Base-by-base conservation (phyloP, 2,329 filamentous ascomycete species). In the Xylariaceae sp. region DNA sequence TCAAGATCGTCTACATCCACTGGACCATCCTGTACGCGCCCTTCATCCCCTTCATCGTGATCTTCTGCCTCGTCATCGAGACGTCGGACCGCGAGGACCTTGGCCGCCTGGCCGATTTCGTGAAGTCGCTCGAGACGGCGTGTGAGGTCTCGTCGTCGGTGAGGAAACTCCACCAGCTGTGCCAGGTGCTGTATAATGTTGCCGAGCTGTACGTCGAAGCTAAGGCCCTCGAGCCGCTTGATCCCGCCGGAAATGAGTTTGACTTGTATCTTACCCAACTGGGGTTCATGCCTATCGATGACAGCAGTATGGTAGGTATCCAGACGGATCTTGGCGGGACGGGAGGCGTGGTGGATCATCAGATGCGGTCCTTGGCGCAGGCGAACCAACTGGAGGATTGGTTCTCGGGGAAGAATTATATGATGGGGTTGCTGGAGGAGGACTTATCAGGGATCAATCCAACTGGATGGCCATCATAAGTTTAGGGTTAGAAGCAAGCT, bases 191-290 rank as follows among this genome's bases (percentile, higher is more conserved):
- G 43, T 77, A 81, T 58, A 82, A 75, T 29, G 79, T 86, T 6
- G 83, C 83, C 0, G 74, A 77, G 29, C 72, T 84, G 4, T 86
- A 86, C 58, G 73, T 85, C 13, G 80, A 85, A 62, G 79, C 81
- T 2, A 82, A 81, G 55, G 66, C 73, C 71, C 59, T 73, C 23
- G 59, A 61, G 49, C 58, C 62, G 23, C 62, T 64, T 52, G 64
- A 61, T 7, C 62, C 62, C 6, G 53, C 41, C 9, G 61, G 67
- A 1, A 65, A 62, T 45, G 68, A 71, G 63, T 71, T 71, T 36
- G 66, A 71, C 32, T 60, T 69, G 49, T 71, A 70, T 44, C 60
- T 71, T 7, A 66, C 57, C 42, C 68, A 71, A 59, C 53, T 71
- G 3, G 68, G 68, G 0, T 67, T 71, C 55, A 70, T 71, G 66